Conservation (phyloP, 208 protist species). For the Trypanosoma platydactyli region DNA sequence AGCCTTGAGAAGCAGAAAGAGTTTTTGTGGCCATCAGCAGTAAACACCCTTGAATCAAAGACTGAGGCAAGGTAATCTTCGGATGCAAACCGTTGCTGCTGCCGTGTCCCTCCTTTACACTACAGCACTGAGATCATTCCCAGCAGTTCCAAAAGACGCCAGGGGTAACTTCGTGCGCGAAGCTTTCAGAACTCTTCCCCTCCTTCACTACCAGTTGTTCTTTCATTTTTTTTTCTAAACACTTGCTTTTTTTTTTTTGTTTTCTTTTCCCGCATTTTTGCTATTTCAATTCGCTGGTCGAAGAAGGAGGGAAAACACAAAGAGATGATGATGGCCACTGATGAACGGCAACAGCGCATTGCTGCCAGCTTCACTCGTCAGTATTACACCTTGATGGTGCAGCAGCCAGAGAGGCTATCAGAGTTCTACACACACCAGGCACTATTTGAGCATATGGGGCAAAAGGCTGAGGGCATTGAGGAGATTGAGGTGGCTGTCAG, state of each 20-base stretch:
- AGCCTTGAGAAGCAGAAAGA: constrained; percentile 34
- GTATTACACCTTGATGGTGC: constrained; percentile 70
- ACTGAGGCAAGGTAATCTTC: neutral
- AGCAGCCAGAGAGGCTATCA: constrained; percentile 39
- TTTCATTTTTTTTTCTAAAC: neutral
- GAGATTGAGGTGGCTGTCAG: constrained; percentile 37
- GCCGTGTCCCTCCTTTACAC: too few species aligned
- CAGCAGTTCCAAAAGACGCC: too few species aligned
- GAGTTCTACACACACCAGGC: constrained; percentile 55
- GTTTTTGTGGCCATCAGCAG: constrained; percentile 20
- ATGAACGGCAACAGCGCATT: constrained; percentile 35
- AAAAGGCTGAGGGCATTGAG: constrained; percentile 29
- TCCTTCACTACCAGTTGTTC: neutral
- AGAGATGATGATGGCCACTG: constrained; percentile 24
- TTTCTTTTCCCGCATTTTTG: neutral
- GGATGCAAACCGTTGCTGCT: neutral
- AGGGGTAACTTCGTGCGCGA: too few species aligned
- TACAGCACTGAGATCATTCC: neutral
- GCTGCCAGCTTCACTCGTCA: constrained; percentile 63
- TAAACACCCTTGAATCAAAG: neutral
- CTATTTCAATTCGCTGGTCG: neutral
- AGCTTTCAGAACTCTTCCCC: too few species aligned
- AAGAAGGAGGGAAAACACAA: neutral
- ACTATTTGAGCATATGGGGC: constrained; percentile 41
- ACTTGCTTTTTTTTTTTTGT: constrained; percentile 9